Conservation (phyloP, 805 yeast genomes). For the Kazachstania kunashirensis region DNA sequence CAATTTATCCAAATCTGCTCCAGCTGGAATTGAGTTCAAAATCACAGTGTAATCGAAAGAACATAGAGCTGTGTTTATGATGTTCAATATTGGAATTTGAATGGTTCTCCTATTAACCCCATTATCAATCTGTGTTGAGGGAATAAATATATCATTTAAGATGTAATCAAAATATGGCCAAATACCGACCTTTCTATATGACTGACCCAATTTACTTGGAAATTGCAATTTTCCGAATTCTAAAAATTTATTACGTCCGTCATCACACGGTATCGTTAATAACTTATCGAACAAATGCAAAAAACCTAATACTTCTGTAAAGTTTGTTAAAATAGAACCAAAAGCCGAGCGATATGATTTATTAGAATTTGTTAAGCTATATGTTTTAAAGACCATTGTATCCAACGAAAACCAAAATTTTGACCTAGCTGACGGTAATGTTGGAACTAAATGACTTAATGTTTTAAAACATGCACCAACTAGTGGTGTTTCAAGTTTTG, state of each 20-base stretch:
- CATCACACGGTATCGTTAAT: constrained; percentile 24
- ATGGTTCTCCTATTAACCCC: constrained; percentile 33
- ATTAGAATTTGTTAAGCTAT: constrained; percentile 16
- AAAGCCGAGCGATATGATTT: constrained; percentile 37
- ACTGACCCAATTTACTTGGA: constrained; percentile 55
- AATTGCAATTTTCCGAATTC: constrained; percentile 41
- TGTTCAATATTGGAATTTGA: constrained; percentile 44
- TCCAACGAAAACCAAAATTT: constrained; percentile 65
- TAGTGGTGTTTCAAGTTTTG: constrained; percentile 38
- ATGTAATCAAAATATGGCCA: constrained; percentile 76
- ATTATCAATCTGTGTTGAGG: constrained; percentile 32
- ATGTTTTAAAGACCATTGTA: constrained; percentile 47
- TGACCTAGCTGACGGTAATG: constrained; percentile 33
- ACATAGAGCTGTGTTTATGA: constrained; percentile 39
- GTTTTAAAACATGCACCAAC: constrained; percentile 49
- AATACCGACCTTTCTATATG: constrained; percentile 54
- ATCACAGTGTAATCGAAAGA: constrained; percentile 46
- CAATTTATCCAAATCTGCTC: constrained; percentile 41
- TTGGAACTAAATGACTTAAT: constrained; percentile 46
- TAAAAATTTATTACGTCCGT: constrained; percentile 18
- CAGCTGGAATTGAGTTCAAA: constrained; percentile 42
- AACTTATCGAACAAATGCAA: constrained; percentile 42
- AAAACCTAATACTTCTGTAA: constrained; percentile 54
- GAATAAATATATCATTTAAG: constrained; percentile 53
- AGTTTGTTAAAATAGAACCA: constrained; percentile 37